Evolutionary conservation across 306 rosid species (phyloP), one percentile per base, ranked within the genome.

Genomic region (Acacia confusa): DNA sequence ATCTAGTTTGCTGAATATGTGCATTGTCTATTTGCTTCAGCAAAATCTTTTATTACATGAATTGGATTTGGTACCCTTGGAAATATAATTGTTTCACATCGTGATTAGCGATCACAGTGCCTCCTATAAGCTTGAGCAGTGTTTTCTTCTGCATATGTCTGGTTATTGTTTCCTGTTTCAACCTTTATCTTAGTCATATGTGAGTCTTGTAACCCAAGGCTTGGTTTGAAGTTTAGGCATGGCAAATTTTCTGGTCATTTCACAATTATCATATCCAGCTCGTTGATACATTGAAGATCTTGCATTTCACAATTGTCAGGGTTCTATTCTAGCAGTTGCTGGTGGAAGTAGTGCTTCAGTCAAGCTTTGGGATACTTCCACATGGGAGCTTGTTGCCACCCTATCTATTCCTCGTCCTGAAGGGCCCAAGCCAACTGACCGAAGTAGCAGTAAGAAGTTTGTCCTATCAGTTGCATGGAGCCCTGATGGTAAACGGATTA

Each of bases 341-440:
- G 98, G 99, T 12, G 99, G 99, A 78, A 93, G 97, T 50, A 96
- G 99, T 72, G 98, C 97, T 36, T 96, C 99, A 0, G 89, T 96
- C 77, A 96, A 93, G 85, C 90, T 96, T 44, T 96, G 99, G 99
- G 98, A 93, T 86, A 96, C 99, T 13, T 81, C 80, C 83, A 81
- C 99, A 4, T 96, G 99, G 99, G 82, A 85, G 53, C 81, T 86
- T 76, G 64, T 90, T 85, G 92, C 91, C 60, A 93, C 97, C 66
- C 77, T 96, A 67, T 89, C 91, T 15, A 88, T 96, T 89, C 99
- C 99, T 71, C 97, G 97, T 52, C 94, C 93, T 14, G 99, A 93
- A 81, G 95, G 97, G 53, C 61, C 91, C 72, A 95, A 93, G 83
- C 96, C 99, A 60, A 83, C 93, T 0, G 98, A 96, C 77, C 92